phyloP scores from a whole-genome alignment of 2,329 filamentous ascomycete species.

The Lizonia empirigonia region DNA sequence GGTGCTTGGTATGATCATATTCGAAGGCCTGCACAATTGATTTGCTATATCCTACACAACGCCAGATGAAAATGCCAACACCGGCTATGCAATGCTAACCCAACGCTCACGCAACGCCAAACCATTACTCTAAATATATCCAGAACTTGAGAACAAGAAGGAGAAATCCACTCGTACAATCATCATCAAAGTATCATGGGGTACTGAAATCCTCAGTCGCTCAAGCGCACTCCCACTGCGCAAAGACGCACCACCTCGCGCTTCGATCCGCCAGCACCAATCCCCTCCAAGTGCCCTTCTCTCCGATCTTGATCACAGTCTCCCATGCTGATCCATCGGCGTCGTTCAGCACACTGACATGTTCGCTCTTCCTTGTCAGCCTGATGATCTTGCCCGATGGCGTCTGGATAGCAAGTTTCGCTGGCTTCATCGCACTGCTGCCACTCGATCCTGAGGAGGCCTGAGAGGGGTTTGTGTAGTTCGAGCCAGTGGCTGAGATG shows the following conservation, averaged over 20 bases:
- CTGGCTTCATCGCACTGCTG: constrained; percentile 73
- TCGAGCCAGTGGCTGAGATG: constrained; percentile 58
- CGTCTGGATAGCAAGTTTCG: constrained; percentile 93
- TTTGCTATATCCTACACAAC: constrained; percentile 5
- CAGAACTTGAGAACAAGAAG: background rate
- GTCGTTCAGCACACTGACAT: constrained; percentile 60
- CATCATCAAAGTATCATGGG: background rate
- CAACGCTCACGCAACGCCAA: constrained; percentile 14
- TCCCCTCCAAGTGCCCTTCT: constrained; percentile 79
- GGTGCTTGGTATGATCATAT: too few species aligned
- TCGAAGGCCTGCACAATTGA: background rate
- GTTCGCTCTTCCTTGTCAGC: constrained; percentile 79
- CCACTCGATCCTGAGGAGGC: constrained; percentile 62
- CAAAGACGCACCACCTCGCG: constrained; percentile 90
- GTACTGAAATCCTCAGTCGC: background rate
- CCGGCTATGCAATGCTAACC: constrained; percentile 12
- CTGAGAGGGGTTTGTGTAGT: constrained; percentile 62
- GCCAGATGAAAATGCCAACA: constrained; percentile 1
- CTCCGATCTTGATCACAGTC: constrained; percentile 88
- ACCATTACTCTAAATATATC: constrained; percentile 22
- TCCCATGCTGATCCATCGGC: constrained; percentile 81
- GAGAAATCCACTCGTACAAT: constrained; percentile 2
- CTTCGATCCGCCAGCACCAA: constrained; percentile 82
- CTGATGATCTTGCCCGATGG: constrained; percentile 93
- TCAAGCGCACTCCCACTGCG: constrained; percentile 68